Conservation (phyloP, 148 eudicot species). For the Linanthus parryae region DNA sequence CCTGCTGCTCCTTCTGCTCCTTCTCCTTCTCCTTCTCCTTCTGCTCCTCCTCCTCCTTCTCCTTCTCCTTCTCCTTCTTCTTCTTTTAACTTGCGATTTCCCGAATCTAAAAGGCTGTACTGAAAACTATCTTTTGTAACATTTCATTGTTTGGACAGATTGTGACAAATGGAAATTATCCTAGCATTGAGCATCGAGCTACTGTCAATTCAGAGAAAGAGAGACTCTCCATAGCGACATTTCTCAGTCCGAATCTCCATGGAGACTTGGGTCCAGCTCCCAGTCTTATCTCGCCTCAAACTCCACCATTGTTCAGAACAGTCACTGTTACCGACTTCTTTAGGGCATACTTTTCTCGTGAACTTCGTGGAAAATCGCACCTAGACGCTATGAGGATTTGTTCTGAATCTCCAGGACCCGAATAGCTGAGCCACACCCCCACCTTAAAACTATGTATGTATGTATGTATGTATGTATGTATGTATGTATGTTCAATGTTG, state of each 20-base stretch:
- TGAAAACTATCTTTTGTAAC: too few species aligned
- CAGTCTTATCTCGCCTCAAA: constrained; percentile 13
- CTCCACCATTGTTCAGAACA: constrained; percentile 16
- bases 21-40: too few species aligned
- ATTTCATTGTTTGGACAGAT: constrained; percentile 6
- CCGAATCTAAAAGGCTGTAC: too few species aligned
- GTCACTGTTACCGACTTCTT: constrained; percentile 11
- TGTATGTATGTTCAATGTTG: too few species aligned
- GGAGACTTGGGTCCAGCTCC: constrained; percentile 18
- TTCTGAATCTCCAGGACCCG: too few species aligned
- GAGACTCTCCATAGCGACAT: constrained; percentile 27
- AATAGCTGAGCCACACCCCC: too few species aligned
- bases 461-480: too few species aligned
- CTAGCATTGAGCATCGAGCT: constrained; percentile 27
- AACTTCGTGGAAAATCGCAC: constrained; percentile 22
- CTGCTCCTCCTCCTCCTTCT: too few species aligned
- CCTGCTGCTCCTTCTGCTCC: too few species aligned
- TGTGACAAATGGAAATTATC: constrained; percentile 16
- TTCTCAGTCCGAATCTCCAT: constrained; percentile 11
- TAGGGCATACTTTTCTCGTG: constrained; percentile 15
- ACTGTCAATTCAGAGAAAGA: constrained; percentile 24
- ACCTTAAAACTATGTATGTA: too few species aligned
- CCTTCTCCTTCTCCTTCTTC: too few species aligned
- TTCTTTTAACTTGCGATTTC: too few species aligned
- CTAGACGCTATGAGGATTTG: constrained; percentile 15